Evolutionary conservation across 2,329 filamentous ascomycete species (phyloP).

Genomic region (Paraphoma sp.): DNA sequence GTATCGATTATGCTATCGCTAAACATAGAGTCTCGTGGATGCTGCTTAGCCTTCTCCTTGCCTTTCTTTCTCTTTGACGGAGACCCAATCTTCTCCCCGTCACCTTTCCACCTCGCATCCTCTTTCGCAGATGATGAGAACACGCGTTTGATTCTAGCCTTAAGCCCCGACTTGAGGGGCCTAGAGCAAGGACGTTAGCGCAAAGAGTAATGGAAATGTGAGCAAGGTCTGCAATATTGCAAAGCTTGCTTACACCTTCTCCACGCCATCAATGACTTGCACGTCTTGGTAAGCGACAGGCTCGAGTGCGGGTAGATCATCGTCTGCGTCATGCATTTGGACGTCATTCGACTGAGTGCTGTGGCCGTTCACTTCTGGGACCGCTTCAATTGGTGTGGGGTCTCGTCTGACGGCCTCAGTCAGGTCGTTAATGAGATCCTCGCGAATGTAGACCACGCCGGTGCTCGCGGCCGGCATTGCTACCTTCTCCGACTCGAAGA

Average conservation of each 20-base stretch:
- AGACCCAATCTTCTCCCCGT: not conserved
- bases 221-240: not conserved
- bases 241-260: conserved; percentile 28
- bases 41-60: not conserved
- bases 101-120: not conserved
- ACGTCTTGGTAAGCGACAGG: conserved; percentile 18
- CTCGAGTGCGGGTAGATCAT: conserved; percentile 9
- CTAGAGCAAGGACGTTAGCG: not conserved
- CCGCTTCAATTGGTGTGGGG: conserved; percentile 9
- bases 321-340: conserved; percentile 2
- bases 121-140: not conserved
- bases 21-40: not conserved
- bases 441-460: conserved; percentile 84
- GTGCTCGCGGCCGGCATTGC: conserved; percentile 53
- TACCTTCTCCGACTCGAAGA: conserved; percentile 71
- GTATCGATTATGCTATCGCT: not conserved
- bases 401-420: conserved; percentile 59
- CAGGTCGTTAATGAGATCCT: conserved; percentile 65
- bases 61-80: not conserved
- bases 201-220: not conserved
- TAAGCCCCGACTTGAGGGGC: not conserved
- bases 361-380: not conserved
- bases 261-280: conserved; percentile 35
- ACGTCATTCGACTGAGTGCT: not conserved
- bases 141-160: not conserved